Percentiles rank a stretch among this genome's conserved stretches.
Conservation (phyloP, 1,284 basidiomycete genomes). For the Flammula alnicola region DNA sequence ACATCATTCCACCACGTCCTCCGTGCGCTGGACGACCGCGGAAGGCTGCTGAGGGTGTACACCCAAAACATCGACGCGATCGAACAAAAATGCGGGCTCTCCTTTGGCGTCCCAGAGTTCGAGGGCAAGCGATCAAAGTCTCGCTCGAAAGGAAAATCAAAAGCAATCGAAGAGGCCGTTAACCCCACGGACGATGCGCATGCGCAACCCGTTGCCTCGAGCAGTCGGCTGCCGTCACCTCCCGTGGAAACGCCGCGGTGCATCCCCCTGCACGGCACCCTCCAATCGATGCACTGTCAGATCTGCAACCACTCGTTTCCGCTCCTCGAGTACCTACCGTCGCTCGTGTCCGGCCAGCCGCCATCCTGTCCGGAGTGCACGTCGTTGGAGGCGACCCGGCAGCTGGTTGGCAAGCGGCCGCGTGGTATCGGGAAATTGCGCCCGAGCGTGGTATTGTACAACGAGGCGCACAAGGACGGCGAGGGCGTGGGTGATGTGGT, state of each 20-base stretch:
- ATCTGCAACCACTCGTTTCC: conserved; percentile 78
- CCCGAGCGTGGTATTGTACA: conserved; percentile 90
- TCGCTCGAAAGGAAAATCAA: conserved; percentile 44
- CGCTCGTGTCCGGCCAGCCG: conserved; percentile 62
- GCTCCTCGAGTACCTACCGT: conserved; percentile 61
- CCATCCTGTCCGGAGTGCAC: conserved; percentile 85
- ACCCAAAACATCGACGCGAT: conserved; percentile 96
- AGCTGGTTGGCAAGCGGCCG: conserved; percentile 79
- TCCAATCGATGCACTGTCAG: conserved; percentile 81
- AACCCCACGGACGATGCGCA: conserved; percentile 16
- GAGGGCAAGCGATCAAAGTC: conserved; percentile 56
- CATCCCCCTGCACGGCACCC: conserved; percentile 90
- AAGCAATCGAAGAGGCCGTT: conserved; percentile 6
- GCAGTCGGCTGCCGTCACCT: conserved; percentile 42
- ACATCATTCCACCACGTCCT: conserved; percentile 86
- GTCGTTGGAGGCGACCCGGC: conserved; percentile 69
- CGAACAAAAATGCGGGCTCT: conserved; percentile 84
- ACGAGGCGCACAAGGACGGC: conserved; percentile 87
- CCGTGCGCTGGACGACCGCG: conserved; percentile 75
- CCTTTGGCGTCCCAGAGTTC: conserved; percentile 74
- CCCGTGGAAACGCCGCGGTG: conserved; percentile 69
- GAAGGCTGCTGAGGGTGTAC: conserved; percentile 85
- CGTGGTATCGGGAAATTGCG: conserved; percentile 83
- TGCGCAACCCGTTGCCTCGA: conserved; percentile 22
- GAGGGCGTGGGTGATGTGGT: conserved; percentile 86